These are phyloP conservation scores for Coriaria nepalensis DNA, from an alignment of 306 rosid genomes.

Conservation along the genomic window DNA sequence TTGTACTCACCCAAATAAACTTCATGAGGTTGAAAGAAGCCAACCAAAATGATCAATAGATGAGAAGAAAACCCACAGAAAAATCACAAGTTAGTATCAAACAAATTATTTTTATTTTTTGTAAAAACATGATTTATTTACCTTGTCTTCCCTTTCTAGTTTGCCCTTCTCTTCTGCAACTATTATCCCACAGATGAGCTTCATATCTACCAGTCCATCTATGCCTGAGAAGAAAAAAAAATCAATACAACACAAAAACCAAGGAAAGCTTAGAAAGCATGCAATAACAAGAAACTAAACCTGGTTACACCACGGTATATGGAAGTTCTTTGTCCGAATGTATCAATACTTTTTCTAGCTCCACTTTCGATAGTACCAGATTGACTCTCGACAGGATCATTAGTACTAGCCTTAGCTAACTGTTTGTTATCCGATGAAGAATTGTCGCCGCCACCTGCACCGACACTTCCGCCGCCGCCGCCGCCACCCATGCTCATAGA, in stretches of 20 bases:
- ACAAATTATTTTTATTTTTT: not conserved
- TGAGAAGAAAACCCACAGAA: constrained; percentile 2
- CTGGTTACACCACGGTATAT: constrained; percentile 96
- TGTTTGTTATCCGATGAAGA: constrained; percentile 50
- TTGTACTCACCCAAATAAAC: constrained; percentile 76
- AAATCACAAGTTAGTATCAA: constrained; percentile 9
- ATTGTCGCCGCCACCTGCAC: constrained; percentile 25
- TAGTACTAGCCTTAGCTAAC: not conserved
- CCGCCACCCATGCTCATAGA: constrained; percentile 63
- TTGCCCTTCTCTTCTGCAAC: constrained; percentile 96
- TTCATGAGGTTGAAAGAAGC: constrained; percentile 34
- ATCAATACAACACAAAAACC: not conserved
- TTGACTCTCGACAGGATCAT: constrained; percentile 13
- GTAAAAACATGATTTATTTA: constrained; percentile 7
- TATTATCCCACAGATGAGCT: constrained; percentile 91
- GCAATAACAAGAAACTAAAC: constrained; percentile 14
- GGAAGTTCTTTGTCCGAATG: constrained; percentile 89
- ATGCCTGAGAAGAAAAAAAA: constrained; percentile 32
- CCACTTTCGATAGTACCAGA: constrained; percentile 24
- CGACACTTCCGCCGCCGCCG: constrained; percentile 26
- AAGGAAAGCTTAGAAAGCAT: not conserved
- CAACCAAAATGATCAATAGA: constrained; percentile 13
- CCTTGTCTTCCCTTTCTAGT: constrained; percentile 97
- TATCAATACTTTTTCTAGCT: constrained; percentile 61
- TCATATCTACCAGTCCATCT: constrained; percentile 98